These are phyloP conservation scores for Lachnellula cervina DNA, from an alignment of 2,329 filamentous ascomycete genomes.

Conservation along the genomic window DNA sequence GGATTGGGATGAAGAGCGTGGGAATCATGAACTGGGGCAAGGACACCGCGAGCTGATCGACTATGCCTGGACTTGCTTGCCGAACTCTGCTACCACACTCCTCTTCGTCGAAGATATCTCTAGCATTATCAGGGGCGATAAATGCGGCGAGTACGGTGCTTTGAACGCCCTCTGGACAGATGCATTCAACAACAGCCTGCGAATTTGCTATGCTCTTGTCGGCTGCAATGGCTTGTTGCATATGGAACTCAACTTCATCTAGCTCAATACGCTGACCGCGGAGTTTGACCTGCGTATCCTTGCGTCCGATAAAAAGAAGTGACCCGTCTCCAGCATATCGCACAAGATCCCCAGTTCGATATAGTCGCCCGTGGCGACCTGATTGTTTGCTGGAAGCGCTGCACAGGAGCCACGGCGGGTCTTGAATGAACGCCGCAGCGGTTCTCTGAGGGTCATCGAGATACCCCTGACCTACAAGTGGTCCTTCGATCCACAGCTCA, in stretches of 20 bases:
- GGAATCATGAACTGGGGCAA: too few relatives aligned
- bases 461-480: conserved; percentile 54
- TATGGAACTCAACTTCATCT: not conserved
- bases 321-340: conserved; percentile 43
- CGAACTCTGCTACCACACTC: too few relatives aligned
- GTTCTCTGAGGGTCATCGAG: conserved; percentile 50
- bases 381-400: not conserved
- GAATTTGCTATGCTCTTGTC: too few relatives aligned
- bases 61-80: too few relatives aligned
- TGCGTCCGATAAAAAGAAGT: not conserved
- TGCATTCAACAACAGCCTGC: too few relatives aligned
- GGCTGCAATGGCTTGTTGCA: not conserved
- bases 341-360: conserved; percentile 56
- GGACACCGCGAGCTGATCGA: too few relatives aligned
- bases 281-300: not conserved
- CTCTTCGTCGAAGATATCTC: too few relatives aligned
- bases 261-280: not conserved
- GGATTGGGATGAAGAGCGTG: too few relatives aligned
- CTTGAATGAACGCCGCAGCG: conserved; percentile 52
- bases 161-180: too few relatives aligned
- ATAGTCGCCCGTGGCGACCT: conserved; percentile 35
- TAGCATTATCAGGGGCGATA: too few relatives aligned
- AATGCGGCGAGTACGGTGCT: too few relatives aligned
- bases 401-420: conserved; percentile 47
- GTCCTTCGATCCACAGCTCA: conserved; percentile 35